Evolutionary conservation across 176 grass and related monocot genomes (phyloP), one percentile per base, ranked within the genome.

Genomic region (Aegilops sharonensis): DNA sequence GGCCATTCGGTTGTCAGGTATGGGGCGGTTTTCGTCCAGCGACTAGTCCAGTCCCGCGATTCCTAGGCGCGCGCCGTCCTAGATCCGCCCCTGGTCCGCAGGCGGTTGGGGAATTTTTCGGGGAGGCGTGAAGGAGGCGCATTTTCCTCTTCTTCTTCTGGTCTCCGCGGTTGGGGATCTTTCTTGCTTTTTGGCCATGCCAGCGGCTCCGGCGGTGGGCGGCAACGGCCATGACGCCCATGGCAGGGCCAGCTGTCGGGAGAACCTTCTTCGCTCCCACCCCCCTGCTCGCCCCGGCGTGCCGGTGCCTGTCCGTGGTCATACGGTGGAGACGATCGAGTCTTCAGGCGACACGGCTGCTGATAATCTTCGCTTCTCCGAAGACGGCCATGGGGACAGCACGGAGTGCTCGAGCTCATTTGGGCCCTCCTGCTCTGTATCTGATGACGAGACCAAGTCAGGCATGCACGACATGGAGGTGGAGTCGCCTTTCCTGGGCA

Each of bases 381-480:
- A 75, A 25, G 84, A 85, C 57, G 78, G 81, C 12, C 78, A 92
- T 15, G 81, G 64, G 47, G 81, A 95, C 20, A 87, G 15, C 54
- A 95, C 93, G 1, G 93, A 95, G 39, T 95, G 32, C 90, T 95
- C 95, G 8, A 98, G 95, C 86, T 98, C 95, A 0, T 98, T 98
- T 14, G 91, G 88, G 20, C 81, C 90, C 67, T 94, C 91, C 4
- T 87, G 81, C 35, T 87, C 86, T 18, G 32, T 23, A 2, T 98
- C 91, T 21, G 92, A 91, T 64, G 78, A 83, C 17, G 88, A 91
- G 20, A 15, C 71, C 18, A 82, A 89, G 64, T 83, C 21, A 10
- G 84, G 90, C 11, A 20, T 82, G 47, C 75, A 70, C 20, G 69
- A 74, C 70, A 65, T 81, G 62, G 91, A 95, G 79, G 90, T 91